Percentiles rank a stretch among this genome's conserved stretches.
These are phyloP conservation scores for Oxyria digyna DNA, from an alignment of 148 eudicot genomes.

Conservation along the genomic window DNA sequence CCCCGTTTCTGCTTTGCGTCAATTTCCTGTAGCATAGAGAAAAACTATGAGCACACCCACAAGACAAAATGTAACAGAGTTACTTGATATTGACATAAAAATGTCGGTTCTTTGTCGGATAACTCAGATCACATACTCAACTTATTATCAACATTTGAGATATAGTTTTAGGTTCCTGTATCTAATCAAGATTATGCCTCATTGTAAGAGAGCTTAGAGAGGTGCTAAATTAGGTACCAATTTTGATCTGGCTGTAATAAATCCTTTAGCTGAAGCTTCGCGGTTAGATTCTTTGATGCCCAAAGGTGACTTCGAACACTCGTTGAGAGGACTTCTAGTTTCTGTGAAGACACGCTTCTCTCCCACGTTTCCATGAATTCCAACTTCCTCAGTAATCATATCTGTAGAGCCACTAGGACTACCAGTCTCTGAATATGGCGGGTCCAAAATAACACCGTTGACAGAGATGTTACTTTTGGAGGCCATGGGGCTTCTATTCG, in stretches of 20 bases:
- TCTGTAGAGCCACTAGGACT: conserved; percentile 21
- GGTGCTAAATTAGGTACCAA: conserved; percentile 36
- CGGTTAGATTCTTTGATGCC: conserved; percentile 41
- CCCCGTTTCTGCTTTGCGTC: conserved; percentile 76
- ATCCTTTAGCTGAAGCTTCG: conserved; percentile 50
- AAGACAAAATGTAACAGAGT: neutral
- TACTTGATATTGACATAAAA: neutral
- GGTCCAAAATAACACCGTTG: conserved; percentile 45
- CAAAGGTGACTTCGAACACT: conserved; percentile 47
- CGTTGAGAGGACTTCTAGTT: conserved; percentile 47
- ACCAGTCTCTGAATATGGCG: conserved; percentile 17
- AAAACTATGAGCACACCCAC: conserved; percentile 6
- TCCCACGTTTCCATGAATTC: conserved; percentile 28
- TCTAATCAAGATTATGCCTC: neutral
- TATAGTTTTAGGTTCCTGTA: neutral
- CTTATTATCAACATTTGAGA: neutral
- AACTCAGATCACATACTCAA: neutral
- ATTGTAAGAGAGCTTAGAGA: too few relatives aligned
- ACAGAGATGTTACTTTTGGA: conserved; percentile 26
- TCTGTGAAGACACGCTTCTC: conserved; percentile 50
- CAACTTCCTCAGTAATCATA: conserved; percentile 39
- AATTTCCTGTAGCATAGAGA: conserved; percentile 48
- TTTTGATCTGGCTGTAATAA: conserved; percentile 90
- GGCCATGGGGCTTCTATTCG: conserved; percentile 13
- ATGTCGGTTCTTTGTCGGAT: neutral